These are phyloP conservation scores for Cornus controversa DNA, from an alignment of 148 eudicot species.

Conservation along the genomic window DNA sequence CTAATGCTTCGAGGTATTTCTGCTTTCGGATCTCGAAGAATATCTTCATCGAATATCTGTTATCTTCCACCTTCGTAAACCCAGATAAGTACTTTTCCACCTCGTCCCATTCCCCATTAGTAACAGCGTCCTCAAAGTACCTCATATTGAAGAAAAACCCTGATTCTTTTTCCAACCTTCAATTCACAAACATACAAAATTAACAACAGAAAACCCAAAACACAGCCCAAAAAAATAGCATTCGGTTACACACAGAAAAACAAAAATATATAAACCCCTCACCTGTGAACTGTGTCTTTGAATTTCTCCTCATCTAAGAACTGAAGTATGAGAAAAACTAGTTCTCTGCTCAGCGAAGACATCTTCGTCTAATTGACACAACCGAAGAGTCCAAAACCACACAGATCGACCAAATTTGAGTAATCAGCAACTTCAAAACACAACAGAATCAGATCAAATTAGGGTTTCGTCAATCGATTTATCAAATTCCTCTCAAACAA, in stretches of 20 bases:
- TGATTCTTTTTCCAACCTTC: constrained; percentile 67
- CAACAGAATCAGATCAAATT: constrained; percentile 9
- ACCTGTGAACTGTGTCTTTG: constrained; percentile 45
- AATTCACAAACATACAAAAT: neutral
- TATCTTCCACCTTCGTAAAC: constrained; percentile 63
- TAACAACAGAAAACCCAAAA: too few relatives aligned
- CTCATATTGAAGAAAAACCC: constrained; percentile 63
- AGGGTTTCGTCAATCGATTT: constrained; percentile 21
- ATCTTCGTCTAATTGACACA: constrained; percentile 19
- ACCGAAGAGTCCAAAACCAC: constrained; percentile 2
- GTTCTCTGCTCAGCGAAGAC: constrained; percentile 46
- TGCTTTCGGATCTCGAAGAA: constrained; percentile 73
- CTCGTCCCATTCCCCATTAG: constrained; percentile 64
- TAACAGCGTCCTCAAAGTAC: constrained; percentile 57
- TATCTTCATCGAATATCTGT: constrained; percentile 66
- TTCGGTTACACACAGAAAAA: neutral
- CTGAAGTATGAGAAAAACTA: constrained; percentile 52
- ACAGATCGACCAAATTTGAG: constrained; percentile 9
- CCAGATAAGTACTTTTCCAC: constrained; percentile 69
- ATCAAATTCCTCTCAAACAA: neutral
- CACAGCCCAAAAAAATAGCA: too few relatives aligned
- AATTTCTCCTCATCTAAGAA: constrained; percentile 54
- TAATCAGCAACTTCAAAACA: constrained; percentile 11
- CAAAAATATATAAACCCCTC: constrained; percentile 7
- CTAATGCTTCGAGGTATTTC: constrained; percentile 68